Conservation (phyloP, 345 rosid species). For the Carallia brachiata region DNA sequence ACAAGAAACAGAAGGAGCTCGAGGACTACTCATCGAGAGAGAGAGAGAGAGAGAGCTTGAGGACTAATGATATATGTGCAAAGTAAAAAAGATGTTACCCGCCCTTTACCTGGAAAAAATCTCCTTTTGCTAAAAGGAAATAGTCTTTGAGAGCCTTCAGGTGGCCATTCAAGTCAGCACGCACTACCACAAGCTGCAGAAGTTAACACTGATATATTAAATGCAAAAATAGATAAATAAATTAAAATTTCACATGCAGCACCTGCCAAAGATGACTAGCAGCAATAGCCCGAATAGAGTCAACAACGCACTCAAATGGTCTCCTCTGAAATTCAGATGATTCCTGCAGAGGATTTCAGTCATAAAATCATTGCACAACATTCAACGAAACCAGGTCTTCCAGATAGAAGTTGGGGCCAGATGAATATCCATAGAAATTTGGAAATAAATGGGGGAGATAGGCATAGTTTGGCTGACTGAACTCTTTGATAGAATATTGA, state of each 20-base stretch:
- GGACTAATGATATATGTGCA: too few relatives aligned
- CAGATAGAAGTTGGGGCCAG: too few relatives aligned
- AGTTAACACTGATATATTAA: slow-evolving; percentile 21
- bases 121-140: slow-evolving; percentile 95
- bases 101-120: slow-evolving; percentile 84
- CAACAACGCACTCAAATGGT: slow-evolving; percentile 78
- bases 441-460: too few relatives aligned
- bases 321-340: slow-evolving; percentile 92
- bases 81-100: background rate
- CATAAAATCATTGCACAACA: too few relatives aligned
- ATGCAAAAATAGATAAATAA: slow-evolving; percentile 9
- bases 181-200: slow-evolving; percentile 88
- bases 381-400: too few relatives aligned
- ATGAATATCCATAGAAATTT: too few relatives aligned
- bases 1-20: too few relatives aligned
- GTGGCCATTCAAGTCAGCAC: slow-evolving; percentile 91
- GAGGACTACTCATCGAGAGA: too few relatives aligned
- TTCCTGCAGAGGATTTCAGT: slow-evolving; percentile 46
- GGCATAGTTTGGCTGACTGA: too few relatives aligned
- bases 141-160: slow-evolving; percentile 93
- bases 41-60: too few relatives aligned
- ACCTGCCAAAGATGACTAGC: slow-evolving; percentile 99
- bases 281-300: slow-evolving; percentile 86
- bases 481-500: too few relatives aligned
- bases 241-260: slow-evolving; percentile 25